Conservation (phyloP, 2,329 filamentous ascomycete species). For the Drechslerella dactyloides region DNA sequence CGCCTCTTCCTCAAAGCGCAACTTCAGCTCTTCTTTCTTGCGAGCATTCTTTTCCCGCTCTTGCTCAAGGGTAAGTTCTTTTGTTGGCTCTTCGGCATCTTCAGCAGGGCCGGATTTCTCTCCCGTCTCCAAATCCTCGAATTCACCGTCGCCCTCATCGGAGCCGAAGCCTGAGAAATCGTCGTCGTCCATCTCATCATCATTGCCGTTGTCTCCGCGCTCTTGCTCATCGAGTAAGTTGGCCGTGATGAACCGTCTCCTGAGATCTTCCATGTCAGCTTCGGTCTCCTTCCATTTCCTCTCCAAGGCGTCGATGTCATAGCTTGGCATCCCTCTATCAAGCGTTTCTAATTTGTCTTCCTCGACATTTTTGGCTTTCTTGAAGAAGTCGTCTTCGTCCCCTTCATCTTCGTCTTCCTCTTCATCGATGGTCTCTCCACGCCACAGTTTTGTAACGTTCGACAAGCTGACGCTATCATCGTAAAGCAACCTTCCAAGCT, state of each 20-base stretch:
- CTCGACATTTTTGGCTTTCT: constrained; percentile 68
- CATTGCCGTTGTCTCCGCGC: constrained; percentile 59
- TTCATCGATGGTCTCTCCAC: constrained; percentile 66
- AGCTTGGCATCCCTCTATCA: constrained; percentile 73
- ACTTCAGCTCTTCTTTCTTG: constrained; percentile 90
- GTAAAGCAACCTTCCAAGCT: constrained; percentile 88
- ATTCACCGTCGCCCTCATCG: constrained; percentile 77
- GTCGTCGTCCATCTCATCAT: constrained; percentile 58
- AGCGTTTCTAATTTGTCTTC: constrained; percentile 70
- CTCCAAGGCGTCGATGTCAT: constrained; percentile 80
- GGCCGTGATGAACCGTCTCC: constrained; percentile 75
- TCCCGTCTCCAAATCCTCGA: constrained; percentile 83
- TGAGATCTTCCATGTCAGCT: constrained; percentile 76
- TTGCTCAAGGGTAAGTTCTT: constrained; percentile 72
- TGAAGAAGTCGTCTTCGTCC: constrained; percentile 69
- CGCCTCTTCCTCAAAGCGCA: constrained; percentile 96
- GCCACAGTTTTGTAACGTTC: constrained; percentile 81
- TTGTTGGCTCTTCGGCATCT: constrained; percentile 60
- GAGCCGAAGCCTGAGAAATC: constrained; percentile 59
- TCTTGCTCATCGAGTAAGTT: constrained; percentile 68
- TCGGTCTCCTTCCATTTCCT: constrained; percentile 78
- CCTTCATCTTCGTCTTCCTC: constrained; percentile 68
- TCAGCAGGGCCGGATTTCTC: constrained; percentile 62
- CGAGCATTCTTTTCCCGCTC: constrained; percentile 90
- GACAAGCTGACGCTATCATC: constrained; percentile 76